Base-by-base conservation (phyloP, 1,284 basidiomycete genomes). In the Anthracocystis walkeri region DNA sequence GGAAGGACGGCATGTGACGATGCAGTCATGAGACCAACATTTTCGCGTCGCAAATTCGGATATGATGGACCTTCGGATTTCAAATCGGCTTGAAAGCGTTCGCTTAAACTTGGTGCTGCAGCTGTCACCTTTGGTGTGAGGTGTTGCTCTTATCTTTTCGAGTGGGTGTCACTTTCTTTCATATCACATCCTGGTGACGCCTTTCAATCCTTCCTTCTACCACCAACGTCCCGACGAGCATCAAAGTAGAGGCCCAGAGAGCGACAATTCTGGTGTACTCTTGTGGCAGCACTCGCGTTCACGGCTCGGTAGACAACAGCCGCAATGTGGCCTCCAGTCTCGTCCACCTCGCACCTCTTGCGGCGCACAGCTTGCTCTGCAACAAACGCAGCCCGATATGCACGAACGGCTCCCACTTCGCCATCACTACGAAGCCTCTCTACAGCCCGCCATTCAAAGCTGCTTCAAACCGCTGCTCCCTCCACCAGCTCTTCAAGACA, bases 1-100 rank as follows among this genome's bases (percentile, higher is more conserved):
- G 53, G 61, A 50, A 69, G 38, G 33, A 42, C n/a, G 52, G 46
- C 67, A 64, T 65, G 61, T 70, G 67, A 70, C 61, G 27, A n/a
- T 59, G 66, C 66, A 68, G 40, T 25, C 10, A 21, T 12, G 18
- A 49, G n/a, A 45, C 25, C 40, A 50, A 65, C 51, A 40, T 38
- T 58, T 33, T 12, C 35, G 35, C 35, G 35, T 38, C 8, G 12
- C 31, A 33, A 33, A 33, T 51, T 65, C 66, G 57, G 66, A 46
- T 33, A 18, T 64, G 60, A 58, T 40, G 58, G 65, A 21, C 58
- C 8, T 33, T 27, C 27, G 12, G 7, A 61, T 54, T 61, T 18
- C n/a, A 21, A 58, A 64, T 48, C 54, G 38, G 27, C 57, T 40
- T 12, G 1, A 29, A 20, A 21, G 4, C 25, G 33, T 27, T 25